Conservation (phyloP, 768 basidiomycete genomes). For the Asterophora lycoperdoides region DNA sequence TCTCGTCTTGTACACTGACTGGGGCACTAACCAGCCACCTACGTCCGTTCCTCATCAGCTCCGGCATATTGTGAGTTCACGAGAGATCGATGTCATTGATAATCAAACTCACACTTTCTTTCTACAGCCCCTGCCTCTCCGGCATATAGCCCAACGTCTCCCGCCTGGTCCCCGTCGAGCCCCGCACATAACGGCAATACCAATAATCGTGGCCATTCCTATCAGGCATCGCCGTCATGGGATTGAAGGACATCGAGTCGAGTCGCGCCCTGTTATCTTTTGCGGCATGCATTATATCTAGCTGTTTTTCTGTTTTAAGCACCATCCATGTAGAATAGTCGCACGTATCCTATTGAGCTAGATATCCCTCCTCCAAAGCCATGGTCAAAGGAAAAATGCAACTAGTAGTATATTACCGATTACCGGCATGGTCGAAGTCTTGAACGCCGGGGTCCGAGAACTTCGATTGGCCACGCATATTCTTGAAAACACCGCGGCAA, state of each 20-base stretch:
- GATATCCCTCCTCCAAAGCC: constrained; percentile 7
- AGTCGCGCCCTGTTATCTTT: constrained; percentile 17
- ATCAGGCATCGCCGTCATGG: constrained; percentile 51
- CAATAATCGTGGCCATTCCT: constrained; percentile 36
- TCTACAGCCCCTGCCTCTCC: constrained; percentile 74
- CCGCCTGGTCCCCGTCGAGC: constrained; percentile 78
- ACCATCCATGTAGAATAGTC: constrained; percentile 27
- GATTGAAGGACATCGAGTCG: constrained; percentile 29
- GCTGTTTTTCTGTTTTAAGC: constrained; percentile 18
- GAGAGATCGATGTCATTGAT: no score
- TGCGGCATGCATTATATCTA: constrained; percentile 26
- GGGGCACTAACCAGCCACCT: constrained; percentile 1
- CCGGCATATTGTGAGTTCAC: constrained; percentile 69
- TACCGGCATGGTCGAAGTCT: background rate
- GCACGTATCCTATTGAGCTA: constrained; percentile 22
- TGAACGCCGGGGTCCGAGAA: no score
- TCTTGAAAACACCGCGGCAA: no score
- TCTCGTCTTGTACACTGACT: background rate
- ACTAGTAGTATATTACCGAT: no score
- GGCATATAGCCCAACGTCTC: constrained; percentile 82
- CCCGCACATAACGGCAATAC: constrained; percentile 60
- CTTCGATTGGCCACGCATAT: no score
- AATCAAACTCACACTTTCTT: background rate
- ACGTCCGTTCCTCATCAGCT: constrained; percentile 36
- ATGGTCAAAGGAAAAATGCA: no score